phyloP scores from a whole-genome alignment of 306 rosid genomes.

The Vigna nakashimae region DNA sequence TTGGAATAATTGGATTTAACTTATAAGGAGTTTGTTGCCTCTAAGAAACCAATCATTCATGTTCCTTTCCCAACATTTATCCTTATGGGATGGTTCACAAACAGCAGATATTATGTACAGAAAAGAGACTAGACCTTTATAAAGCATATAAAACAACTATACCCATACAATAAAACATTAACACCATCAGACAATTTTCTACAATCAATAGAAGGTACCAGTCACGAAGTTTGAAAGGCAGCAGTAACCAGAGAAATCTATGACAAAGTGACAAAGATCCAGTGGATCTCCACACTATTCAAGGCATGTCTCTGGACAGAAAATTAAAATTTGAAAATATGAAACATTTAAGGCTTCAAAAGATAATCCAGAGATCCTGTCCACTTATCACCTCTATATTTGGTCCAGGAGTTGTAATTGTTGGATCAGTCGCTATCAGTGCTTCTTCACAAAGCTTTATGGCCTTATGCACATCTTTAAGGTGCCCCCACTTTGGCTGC shows the following conservation, averaged over 20 bases:
- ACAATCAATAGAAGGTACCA: background rate
- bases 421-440: constrained; percentile 79
- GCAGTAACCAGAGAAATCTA: background rate
- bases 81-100: background rate
- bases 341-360: constrained; percentile 12
- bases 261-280: background rate
- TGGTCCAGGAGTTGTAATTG: constrained; percentile 66
- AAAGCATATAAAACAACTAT: constrained; percentile 19
- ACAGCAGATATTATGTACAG: background rate
- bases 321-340: constrained; percentile 33
- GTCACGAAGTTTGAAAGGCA: background rate
- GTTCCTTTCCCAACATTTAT: background rate
- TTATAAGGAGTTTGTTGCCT: background rate
- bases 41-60: background rate
- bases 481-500: constrained; percentile 99
- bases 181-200: constrained; percentile 7
- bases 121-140: constrained; percentile 1
- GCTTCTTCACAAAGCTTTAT: constrained; percentile 87
- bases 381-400: constrained; percentile 72
- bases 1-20: background rate
- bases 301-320: background rate
- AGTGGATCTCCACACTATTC: background rate
- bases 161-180: constrained; percentile 4
- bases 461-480: constrained; percentile 85
- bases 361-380: constrained; percentile 8